Evolutionary conservation across 2,329 filamentous ascomycete genomes (phyloP).

Genomic region (Delphinella strobiligena): DNA sequence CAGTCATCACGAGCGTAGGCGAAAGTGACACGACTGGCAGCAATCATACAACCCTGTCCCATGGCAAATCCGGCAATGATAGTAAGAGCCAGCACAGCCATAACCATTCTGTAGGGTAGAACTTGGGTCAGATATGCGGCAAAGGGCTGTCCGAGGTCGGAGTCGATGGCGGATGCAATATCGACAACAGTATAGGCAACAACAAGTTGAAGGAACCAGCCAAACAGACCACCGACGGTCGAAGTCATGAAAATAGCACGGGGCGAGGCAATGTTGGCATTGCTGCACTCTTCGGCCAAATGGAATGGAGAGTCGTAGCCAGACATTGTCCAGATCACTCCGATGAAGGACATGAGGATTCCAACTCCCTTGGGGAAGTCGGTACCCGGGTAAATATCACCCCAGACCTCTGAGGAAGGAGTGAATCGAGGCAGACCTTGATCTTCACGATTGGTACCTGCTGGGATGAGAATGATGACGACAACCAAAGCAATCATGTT

Average conservation of each 20-base stretch:
- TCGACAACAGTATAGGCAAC: conserved; percentile 56
- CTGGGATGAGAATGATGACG: conserved; percentile 57
- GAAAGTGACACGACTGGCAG: conserved; percentile 27
- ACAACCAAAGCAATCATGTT: conserved; percentile 57
- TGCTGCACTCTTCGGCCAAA: conserved; percentile 63
- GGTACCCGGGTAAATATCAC: conserved; percentile 52
- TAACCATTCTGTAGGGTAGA: conserved; percentile 46
- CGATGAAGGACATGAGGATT: conserved; percentile 59
- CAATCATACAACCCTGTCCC: conserved; percentile 63
- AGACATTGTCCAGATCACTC: conserved; percentile 55
- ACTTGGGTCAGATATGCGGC: conserved; percentile 58
- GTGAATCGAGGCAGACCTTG: conserved; percentile 48
- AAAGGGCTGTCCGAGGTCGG: conserved; percentile 56
- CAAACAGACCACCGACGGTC: conserved; percentile 51
- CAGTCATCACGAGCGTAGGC: conserved; percentile 63
- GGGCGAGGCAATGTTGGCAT: conserved; percentile 57
- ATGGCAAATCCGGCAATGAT: conserved; percentile 60
- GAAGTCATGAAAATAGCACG: conserved; percentile 62
- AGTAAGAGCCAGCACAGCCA: conserved; percentile 52
- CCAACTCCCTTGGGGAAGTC: conserved; percentile 56
- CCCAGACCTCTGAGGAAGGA: conserved; percentile 49
- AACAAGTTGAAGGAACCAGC: conserved; percentile 63
- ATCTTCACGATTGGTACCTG: conserved; percentile 38
- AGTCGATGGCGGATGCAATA: conserved; percentile 46
- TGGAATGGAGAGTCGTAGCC: conserved; percentile 57